Evolutionary conservation across 2,329 filamentous ascomycete species (phyloP).

Genomic region (Xylariales sp.): DNA sequence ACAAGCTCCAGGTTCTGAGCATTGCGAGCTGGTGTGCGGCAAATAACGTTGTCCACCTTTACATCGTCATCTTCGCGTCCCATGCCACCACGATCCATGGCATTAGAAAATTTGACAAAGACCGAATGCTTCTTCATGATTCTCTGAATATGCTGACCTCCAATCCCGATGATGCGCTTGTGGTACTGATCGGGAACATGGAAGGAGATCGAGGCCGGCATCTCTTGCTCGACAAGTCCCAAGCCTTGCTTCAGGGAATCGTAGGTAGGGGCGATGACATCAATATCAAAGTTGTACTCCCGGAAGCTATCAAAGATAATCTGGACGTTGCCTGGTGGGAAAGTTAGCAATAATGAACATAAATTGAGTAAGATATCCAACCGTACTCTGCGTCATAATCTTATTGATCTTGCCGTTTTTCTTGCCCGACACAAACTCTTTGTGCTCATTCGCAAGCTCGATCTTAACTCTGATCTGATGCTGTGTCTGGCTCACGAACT

Average conservation of each 20-base stretch:
- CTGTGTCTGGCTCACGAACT: constrained; percentile 79
- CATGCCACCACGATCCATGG: constrained; percentile 90
- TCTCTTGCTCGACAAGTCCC: constrained; percentile 93
- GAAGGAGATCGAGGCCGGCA: constrained; percentile 98
- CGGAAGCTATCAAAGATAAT: constrained; percentile 99
- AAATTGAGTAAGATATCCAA: no score
- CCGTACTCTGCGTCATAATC: constrained; percentile 93
- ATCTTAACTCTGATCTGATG: constrained; percentile 98
- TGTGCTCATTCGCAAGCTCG: constrained; percentile 97
- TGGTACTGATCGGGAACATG: constrained; percentile 99
- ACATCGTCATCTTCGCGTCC: constrained; percentile 96
- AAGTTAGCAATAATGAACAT: constrained; percentile 7
- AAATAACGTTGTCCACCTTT: constrained; percentile 98
- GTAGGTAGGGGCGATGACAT: constrained; percentile 88
- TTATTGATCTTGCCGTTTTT: constrained; percentile 99
- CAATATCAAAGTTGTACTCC: constrained; percentile 99
- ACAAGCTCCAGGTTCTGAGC: constrained; percentile 95
- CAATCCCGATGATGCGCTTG: constrained; percentile 98
- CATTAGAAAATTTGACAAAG: constrained; percentile 99
- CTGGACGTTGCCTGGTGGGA: constrained; percentile 72
- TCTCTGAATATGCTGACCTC: constrained; percentile 95
- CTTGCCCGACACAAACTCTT: constrained; percentile 98
- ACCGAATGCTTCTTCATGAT: constrained; percentile 99
- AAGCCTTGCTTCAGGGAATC: constrained; percentile 92
- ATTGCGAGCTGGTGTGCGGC: constrained; percentile 92